Base-by-base conservation (phyloP, 2,329 filamentous ascomycete genomes). In the Cercospora berteroae region DNA sequence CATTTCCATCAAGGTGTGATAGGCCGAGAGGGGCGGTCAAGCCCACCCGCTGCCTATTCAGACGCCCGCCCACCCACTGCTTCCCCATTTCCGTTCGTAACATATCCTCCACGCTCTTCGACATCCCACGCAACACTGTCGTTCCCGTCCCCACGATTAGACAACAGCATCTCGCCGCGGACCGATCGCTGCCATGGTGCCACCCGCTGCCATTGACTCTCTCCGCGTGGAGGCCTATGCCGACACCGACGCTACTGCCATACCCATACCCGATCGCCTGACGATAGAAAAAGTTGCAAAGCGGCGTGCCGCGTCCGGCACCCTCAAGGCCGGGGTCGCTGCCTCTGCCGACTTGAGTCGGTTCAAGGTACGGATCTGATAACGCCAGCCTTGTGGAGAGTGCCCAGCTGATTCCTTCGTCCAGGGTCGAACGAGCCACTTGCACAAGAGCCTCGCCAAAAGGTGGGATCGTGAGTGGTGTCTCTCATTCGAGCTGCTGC, bases 331-430 rank as follows among this genome's bases (percentile, higher is more conserved):
- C 18, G 90, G 90, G 42, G 86, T 92, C 57, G 94, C 94, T 33
- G 91, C 93, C 9, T 85, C 86, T 60, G 89, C 90, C 2, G 89
- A 90, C 79, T 92, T 91, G 78, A 90, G 94, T 74, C 88, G 91
- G 83, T 97, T 96, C 81, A 68, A 68, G 66, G 66, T 68, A 68
- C 44, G 62, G 18, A 52, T 63, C 62, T 29, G 57, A 63, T 59
- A 42, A 67, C 44, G 33, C 29, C 29, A 31, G 16, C 13, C 52
- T 23, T 44, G 31, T 63, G 39, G 18, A 36, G 42, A 31, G 48
- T 27, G 55, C 50, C 42, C 20, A 44, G 57, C 57, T 65, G 36
- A 65, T 57, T 42, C 9, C 63, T 65, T 29, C 36, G 25, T 44
- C 18, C 29, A 95, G 80, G 88, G 88, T 62, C 67, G 73, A 44